Percentiles rank a stretch among this genome's conserved stretches.
Conservation (phyloP, 2,329 filamentous ascomycete genomes). For the Botrytis medusae region DNA sequence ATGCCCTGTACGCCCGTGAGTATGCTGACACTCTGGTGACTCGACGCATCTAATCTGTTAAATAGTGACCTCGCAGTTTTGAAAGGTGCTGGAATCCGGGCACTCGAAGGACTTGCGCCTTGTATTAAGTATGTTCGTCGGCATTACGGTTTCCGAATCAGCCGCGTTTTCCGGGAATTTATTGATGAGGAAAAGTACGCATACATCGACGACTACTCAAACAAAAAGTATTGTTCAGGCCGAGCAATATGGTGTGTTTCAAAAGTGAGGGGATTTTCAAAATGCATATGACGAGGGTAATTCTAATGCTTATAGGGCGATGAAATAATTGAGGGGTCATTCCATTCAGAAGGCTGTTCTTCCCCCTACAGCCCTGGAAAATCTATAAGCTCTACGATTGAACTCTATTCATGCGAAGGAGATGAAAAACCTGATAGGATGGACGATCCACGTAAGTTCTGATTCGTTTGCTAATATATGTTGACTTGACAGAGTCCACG, state of each 20-base stretch:
- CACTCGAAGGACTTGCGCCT: slow-evolving; percentile 25
- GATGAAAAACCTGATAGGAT: slow-evolving; percentile 16
- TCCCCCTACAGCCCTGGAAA: slow-evolving; percentile 3
- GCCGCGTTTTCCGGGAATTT: slow-evolving; percentile 14
- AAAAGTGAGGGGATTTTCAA: slow-evolving; percentile 18
- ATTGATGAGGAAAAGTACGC: slow-evolving; percentile 19
- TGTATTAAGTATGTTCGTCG: slow-evolving; percentile 22
- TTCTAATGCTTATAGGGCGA: slow-evolving; percentile 17
- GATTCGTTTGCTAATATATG: not conserved
- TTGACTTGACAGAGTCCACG: not conserved
- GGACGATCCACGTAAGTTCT: slow-evolving; percentile 20
- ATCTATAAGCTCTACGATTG: not conserved
- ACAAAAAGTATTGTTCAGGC: slow-evolving; percentile 16
- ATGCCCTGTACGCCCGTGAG: slow-evolving; percentile 26
- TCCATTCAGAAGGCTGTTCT: not conserved
- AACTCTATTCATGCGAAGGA: slow-evolving; percentile 20
- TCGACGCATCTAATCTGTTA: slow-evolving; percentile 4
- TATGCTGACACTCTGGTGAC: not conserved
- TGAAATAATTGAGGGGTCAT: slow-evolving; percentile 15
- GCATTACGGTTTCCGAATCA: slow-evolving; percentile 23
- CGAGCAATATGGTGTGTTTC: slow-evolving; percentile 25
- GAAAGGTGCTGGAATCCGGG: slow-evolving; percentile 26
- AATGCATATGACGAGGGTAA: not conserved
- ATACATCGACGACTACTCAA: not conserved
- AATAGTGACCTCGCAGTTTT: slow-evolving; percentile 29